Percentiles rank a stretch among this genome's conserved stretches.
Conservation (phyloP, 73 alveolate species). For the Paramecium primaurelia region DNA sequence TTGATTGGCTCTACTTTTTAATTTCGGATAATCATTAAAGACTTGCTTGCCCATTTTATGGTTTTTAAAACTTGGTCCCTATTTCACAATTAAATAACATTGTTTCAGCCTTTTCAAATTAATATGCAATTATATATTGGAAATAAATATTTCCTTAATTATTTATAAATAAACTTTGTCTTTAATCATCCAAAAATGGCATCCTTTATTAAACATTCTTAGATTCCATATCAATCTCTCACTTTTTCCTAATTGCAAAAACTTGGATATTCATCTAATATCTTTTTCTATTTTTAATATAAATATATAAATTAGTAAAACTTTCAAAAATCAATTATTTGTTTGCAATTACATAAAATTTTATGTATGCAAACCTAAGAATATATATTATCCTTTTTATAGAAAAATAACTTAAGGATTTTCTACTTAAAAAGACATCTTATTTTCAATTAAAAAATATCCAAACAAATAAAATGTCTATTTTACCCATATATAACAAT, state of each 20-base stretch:
- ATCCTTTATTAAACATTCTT: not conserved
- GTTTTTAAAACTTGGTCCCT: not conserved
- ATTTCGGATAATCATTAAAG: constrained; percentile 38
- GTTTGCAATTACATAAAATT: not conserved
- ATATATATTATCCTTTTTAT: not conserved
- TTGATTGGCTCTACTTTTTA: constrained; percentile 39
- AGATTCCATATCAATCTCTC: not conserved
- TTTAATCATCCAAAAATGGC: not conserved
- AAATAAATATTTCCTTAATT: not conserved
- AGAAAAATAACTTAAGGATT: not conserved
- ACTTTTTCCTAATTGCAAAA: not conserved
- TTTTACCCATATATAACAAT: not conserved
- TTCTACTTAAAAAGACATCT: not conserved
- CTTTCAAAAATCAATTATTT: not conserved
- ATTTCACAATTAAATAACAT: not conserved
- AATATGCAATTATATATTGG: not conserved
- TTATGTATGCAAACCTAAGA: not conserved
- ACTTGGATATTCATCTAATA: not conserved
- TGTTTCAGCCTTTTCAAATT: not conserved
- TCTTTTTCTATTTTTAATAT: not conserved
- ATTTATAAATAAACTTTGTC: not conserved
- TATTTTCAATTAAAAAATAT: not conserved
- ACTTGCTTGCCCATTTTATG: not conserved
- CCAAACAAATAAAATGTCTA: not conserved
- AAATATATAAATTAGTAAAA: not conserved